A percentile compares a stretch with the other conserved stretches of the same genome.
Evolutionary conservation across 2,329 filamentous ascomycete genomes (phyloP).

Genomic region (Tolypocladium guangdongense): DNA sequence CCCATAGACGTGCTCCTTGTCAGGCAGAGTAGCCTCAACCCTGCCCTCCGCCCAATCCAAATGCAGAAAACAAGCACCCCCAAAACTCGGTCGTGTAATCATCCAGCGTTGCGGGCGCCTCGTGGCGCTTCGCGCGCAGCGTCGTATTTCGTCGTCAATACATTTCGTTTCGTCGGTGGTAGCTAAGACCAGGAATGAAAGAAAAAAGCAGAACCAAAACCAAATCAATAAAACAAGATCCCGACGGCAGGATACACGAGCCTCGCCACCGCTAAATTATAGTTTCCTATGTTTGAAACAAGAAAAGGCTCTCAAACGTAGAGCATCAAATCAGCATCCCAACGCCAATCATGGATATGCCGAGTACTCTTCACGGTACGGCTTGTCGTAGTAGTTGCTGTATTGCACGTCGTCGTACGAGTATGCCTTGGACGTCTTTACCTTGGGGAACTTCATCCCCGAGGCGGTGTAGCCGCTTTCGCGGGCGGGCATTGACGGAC

Average conservation of each 20-base stretch:
- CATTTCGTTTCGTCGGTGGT: not conserved
- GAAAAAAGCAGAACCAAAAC: not conserved
- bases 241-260: not conserved
- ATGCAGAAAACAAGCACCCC: not conserved
- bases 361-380: constrained; percentile 14
- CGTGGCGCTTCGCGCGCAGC: not conserved
- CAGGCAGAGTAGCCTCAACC: not conserved
- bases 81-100: not conserved
- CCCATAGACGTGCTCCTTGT: not conserved
- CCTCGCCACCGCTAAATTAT: not conserved
- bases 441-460: constrained; percentile 15
- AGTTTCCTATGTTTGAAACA: not conserved
- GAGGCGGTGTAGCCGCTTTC: constrained; percentile 20
- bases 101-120: not conserved
- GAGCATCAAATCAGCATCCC: not conserved
- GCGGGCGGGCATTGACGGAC: constrained; percentile 18
- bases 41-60: not conserved
- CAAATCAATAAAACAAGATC: not conserved
- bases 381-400: constrained; percentile 13
- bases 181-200: not conserved
- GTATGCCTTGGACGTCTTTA: constrained; percentile 23
- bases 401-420: constrained; percentile 20
- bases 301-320: not conserved
- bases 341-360: constrained; percentile 11
- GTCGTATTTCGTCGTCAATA: not conserved